Evolutionary conservation across 148 eudicot genomes (phyloP), one percentile per base, ranked within the genome.

Genomic region (Rhododendron griersonianum): DNA sequence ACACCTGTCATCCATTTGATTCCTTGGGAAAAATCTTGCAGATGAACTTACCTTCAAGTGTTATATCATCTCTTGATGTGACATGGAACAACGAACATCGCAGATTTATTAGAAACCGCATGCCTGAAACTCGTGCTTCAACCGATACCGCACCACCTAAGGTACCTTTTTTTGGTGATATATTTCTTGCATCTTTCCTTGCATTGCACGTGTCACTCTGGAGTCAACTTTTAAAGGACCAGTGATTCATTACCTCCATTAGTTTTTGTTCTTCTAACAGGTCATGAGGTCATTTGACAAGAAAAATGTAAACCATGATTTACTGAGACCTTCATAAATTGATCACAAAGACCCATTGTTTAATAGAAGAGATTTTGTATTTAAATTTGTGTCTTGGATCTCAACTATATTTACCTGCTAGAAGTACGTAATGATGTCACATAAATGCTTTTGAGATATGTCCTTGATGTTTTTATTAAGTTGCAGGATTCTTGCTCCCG

Each of bases 111-210:
- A 84, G 74, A 33, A 90, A 88, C 87, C 92, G 88, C 86, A 89
- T 87, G 67, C 93, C 93, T 50, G 94, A 94, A 88, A 89, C 87
- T 88, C 89, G 89, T 90, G 95, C 88, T 86, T 87, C 93, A 4
- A 92, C 91, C 39, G 91, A 91, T 85, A 89, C 87, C 69, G 50
- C 73, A 41, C 86, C 89, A 81, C 92, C 93, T 2, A 92, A 91
- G 94, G 94, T 92, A 90, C 80, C 83, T 81, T 63, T 61, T 65
- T 59, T 81, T 25, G 75, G 25, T 18, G 8, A 28, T 77, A 21
- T 78, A 74, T 23, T 67, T 87, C 69, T 30, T 79, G 10, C 63
- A 47, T 19, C 37, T 25, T 35, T 8, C 45, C 33, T 75, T 45
- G 23, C 1, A 37, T 76, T 45, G 25, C 81, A 41, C 78, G 59